These are phyloP conservation scores for Rhododendron griersonianum DNA, from an alignment of 148 eudicot species.

Conservation along the genomic window DNA sequence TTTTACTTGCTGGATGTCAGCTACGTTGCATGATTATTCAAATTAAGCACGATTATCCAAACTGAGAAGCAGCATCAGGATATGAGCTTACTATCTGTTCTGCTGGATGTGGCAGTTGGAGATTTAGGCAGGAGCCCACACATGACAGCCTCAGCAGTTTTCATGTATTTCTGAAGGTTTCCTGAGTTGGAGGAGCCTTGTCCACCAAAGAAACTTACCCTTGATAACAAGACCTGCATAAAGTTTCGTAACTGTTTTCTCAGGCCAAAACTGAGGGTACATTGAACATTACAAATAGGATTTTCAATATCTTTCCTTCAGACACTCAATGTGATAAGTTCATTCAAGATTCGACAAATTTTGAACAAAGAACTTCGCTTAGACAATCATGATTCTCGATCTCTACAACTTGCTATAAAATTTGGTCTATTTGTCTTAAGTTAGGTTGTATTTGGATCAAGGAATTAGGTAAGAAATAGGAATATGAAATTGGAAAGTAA, in stretches of 20 bases:
- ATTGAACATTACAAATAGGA: not conserved
- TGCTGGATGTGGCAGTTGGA: slow-evolving; percentile 73
- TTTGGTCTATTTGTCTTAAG: not conserved
- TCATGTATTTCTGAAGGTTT: slow-evolving; percentile 47
- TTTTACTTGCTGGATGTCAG: not conserved
- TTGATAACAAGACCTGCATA: slow-evolving; percentile 71
- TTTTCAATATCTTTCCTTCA: not conserved
- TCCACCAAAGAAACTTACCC: slow-evolving; percentile 64
- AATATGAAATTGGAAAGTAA: not conserved
- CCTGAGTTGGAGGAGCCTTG: slow-evolving; percentile 52
- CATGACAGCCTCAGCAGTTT: slow-evolving; percentile 82
- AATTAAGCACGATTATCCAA: not conserved
- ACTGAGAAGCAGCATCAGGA: not conserved
- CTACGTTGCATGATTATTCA: not conserved
- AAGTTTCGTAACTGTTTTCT: not conserved
- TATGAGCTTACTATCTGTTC: slow-evolving; percentile 56
- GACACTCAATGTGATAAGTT: not conserved
- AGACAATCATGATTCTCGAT: not conserved
- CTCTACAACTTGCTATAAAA: not conserved
- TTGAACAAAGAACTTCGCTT: not conserved
- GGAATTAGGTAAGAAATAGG: not conserved
- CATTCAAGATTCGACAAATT: slow-evolving; percentile 1
- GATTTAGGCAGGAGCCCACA: slow-evolving; percentile 82
- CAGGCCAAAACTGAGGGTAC: not conserved
- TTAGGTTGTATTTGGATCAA: not conserved